Evolutionary conservation across 345 rosid genomes (phyloP).

Genomic region (Brassica cretica): DNA sequence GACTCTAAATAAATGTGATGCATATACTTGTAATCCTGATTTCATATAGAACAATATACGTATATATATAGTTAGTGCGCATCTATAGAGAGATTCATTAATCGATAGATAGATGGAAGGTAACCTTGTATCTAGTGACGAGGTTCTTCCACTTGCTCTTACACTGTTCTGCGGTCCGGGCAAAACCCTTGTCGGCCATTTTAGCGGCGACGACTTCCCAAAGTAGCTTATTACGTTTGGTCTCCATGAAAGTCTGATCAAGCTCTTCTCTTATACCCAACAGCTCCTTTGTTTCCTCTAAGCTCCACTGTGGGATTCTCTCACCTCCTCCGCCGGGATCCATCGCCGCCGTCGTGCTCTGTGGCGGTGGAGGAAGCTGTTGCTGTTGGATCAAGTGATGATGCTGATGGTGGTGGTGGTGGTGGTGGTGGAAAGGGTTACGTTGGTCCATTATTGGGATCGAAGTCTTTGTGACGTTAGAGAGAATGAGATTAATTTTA

Average conservation of each 20-base stretch:
- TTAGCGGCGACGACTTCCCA: constrained; percentile 80
- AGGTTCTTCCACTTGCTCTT: constrained; percentile 99
- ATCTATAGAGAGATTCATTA: constrained; percentile 3
- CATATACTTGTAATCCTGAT: constrained; percentile 4
- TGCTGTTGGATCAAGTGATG: constrained; percentile 47
- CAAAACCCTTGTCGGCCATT: constrained; percentile 79
- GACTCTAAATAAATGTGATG: background rate
- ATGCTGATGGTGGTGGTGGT: constrained; percentile 18
- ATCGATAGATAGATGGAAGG: constrained; percentile 1
- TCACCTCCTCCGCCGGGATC: constrained; percentile 43
- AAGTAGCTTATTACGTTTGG: constrained; percentile 84
- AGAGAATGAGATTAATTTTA: constrained; percentile 6
- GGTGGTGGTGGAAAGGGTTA: constrained; percentile 45
- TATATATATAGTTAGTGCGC: background rate
- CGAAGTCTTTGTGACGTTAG: constrained; percentile 17
- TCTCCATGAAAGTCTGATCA: constrained; percentile 92
- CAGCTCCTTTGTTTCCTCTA: constrained; percentile 85
- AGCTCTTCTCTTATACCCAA: constrained; percentile 81
- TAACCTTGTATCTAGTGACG: constrained; percentile 93
- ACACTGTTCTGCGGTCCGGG: constrained; percentile 95
- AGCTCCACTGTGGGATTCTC: constrained; percentile 95
- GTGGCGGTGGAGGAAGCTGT: constrained; percentile 48
- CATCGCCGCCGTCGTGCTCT: constrained; percentile 37
- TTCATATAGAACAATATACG: background rate
- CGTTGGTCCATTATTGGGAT: constrained; percentile 53